Conservation (phyloP, 306 rosid species). For the Mucuna pruriens region DNA sequence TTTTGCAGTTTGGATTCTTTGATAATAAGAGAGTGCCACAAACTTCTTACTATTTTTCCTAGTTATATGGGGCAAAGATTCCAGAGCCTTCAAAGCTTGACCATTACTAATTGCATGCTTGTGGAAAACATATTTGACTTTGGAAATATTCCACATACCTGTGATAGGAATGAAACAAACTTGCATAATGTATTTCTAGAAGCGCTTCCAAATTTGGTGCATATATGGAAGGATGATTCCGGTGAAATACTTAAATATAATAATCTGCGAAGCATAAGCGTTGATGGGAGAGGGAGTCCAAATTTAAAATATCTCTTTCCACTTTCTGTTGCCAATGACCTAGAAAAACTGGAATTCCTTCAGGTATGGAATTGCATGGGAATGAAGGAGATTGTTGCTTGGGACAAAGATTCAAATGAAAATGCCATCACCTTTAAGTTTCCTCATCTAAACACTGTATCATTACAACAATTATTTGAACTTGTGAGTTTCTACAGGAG, state of each 20-base stretch:
- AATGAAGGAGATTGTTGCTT: constrained; percentile 35
- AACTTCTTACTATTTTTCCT: constrained; percentile 27
- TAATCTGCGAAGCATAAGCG: background rate
- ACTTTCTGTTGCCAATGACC: constrained; percentile 30
- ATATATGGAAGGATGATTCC: constrained; percentile 21
- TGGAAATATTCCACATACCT: background rate
- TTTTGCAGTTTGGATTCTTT: constrained; percentile 9
- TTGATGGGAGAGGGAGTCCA: fast-evolving
- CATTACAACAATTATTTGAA: background rate
- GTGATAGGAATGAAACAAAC: background rate
- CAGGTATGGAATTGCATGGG: fast-evolving
- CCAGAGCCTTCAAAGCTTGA: constrained; percentile 2
- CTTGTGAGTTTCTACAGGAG: background rate
- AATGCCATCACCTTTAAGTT: background rate
- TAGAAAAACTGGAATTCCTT: background rate
- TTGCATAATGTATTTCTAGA: background rate
- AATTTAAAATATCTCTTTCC: constrained; percentile 32
- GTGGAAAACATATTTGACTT: constrained; percentile 34
- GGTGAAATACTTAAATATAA: background rate
- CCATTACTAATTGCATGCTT: background rate
- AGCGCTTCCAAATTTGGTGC: background rate
- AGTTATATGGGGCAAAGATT: background rate
- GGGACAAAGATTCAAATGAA: background rate
- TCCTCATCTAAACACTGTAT: background rate
- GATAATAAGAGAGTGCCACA: constrained; percentile 1